Percentiles rank a stretch among this genome's conserved stretches.
Evolutionary conservation across 73 alveolate species (phyloP).

Genomic region (Stentor coeruleus): DNA sequence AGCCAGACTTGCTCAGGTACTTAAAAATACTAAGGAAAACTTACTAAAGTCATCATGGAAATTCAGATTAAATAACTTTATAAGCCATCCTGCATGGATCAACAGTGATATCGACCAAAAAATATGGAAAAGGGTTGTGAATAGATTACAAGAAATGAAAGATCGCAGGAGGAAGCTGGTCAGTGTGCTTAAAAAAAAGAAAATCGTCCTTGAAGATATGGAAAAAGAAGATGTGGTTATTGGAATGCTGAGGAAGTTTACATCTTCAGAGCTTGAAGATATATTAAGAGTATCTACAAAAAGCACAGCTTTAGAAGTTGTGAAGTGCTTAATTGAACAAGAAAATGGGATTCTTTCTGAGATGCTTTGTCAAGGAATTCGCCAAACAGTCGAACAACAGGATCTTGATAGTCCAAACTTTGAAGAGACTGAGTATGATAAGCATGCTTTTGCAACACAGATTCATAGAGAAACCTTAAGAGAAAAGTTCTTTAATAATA

Average conservation of each 20-base stretch:
- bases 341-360: conserved; percentile 65
- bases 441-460: neutral
- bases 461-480: neutral
- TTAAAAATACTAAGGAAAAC: conserved; percentile 29
- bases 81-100: conserved; percentile 50
- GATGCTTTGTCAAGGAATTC: conserved; percentile 27
- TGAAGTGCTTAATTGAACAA: conserved; percentile 41
- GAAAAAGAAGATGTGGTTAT: conserved; percentile 29
- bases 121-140: conserved; percentile 44
- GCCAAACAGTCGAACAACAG: neutral
- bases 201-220: conserved; percentile 38
- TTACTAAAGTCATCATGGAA: conserved; percentile 36
- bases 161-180: conserved; percentile 51
- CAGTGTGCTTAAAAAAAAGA: neutral
- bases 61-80: conserved; percentile 38
- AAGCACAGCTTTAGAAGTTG: conserved; percentile 67
- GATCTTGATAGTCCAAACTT: neutral
- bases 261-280: conserved; percentile 56
- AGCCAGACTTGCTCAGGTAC: conserved; percentile 32
- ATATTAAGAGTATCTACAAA: conserved; percentile 60
- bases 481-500: neutral
- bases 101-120: conserved; percentile 20
- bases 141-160: conserved; percentile 54
- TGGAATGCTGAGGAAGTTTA: conserved; percentile 41
- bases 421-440: neutral